phyloP scores from a whole-genome alignment of 192 early-diverging fungal species.

The Backusella westeae region DNA sequence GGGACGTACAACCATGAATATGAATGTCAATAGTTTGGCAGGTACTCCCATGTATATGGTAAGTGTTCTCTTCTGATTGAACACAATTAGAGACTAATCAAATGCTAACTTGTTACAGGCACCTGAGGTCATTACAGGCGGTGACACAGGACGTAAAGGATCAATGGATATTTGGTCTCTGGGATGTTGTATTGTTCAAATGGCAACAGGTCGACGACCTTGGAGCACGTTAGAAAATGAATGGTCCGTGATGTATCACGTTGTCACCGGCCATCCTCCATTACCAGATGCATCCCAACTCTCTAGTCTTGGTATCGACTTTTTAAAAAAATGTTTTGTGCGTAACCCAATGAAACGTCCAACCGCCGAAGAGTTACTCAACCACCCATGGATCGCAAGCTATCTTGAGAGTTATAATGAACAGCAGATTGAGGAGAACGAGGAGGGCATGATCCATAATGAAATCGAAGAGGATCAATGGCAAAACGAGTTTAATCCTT shows the following conservation, averaged over 20 bases:
- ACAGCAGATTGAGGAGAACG: not conserved
- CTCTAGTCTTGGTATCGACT: slow-evolving; percentile 67
- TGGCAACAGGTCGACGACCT: slow-evolving; percentile 86
- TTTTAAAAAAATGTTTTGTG: slow-evolving; percentile 77
- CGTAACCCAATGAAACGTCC: slow-evolving; percentile 70
- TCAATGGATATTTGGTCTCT: slow-evolving; percentile 93
- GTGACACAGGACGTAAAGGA: slow-evolving; percentile 68
- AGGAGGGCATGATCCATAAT: not conserved
- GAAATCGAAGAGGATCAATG: not conserved
- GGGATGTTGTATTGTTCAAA: slow-evolving; percentile 88
- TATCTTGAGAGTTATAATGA: slow-evolving; percentile 28
- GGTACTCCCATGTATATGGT: slow-evolving; percentile 70
- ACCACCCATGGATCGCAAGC: slow-evolving; percentile 67
- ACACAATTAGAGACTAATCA: not conserved
- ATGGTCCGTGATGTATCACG: slow-evolving; percentile 94
- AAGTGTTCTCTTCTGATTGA: not conserved
- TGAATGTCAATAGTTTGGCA: slow-evolving; percentile 63
- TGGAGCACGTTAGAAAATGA: slow-evolving; percentile 91
- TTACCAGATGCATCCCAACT: slow-evolving; percentile 70
- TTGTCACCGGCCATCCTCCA: slow-evolving; percentile 72
- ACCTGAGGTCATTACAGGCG: slow-evolving; percentile 83
- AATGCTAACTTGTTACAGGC: slow-evolving; percentile 24
- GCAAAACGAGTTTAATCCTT: not conserved
- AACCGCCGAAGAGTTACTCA: slow-evolving; percentile 71
- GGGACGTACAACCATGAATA: slow-evolving; percentile 41